Evolutionary conservation across 2,329 filamentous ascomycete genomes (phyloP), one percentile per base, ranked within the genome.

Genomic region (Dactylellina parvicollis): DNA sequence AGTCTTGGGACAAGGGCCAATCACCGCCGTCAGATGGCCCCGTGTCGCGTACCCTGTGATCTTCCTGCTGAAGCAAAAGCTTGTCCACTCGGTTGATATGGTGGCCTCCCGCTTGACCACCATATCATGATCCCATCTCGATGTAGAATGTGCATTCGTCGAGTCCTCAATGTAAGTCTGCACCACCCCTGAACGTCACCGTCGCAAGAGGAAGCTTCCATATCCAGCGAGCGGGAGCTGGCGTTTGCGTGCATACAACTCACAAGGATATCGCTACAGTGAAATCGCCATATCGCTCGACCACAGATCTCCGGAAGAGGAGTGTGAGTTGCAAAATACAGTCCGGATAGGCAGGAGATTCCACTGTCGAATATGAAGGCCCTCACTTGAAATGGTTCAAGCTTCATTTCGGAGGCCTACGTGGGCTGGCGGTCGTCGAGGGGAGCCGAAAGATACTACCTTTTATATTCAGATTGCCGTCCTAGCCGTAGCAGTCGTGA

Each of bases 41-140:
- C 67, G 60, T 72, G 67, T 38, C 20, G n/a, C 18, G 54, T 18
- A 52, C 46, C 67, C 44, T 72, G 67, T 72, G 67, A 72, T 72
- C 47, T 38, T 34, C 30, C 12, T 36, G 26, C 36, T 24, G 14
- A 38, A 12, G 9, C 26, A 22, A 61, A 65, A 64, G 62, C 59
- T 44, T 72, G 56, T 26, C 47, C 32, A 26, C 49, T 65, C 59
- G 67, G 67, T 61, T 65, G 66, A 49, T 60, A 28, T 2, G 30
- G 28, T 56, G 28, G 34, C 54, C 57, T 42, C 55, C 49, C 38
- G 56, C 57, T 62, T 71, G 56, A 46, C 57, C 28, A 16, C 28
- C 24, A 56, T 24, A 67, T 56, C 40, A n/a, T n/a, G 24, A 24
- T 36, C 34, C 46, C 42, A 8, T 36, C 67, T 60, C 24, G 56